Base-by-base conservation (phyloP, 1,284 basidiomycete genomes). In the Naganishia sp. region DNA sequence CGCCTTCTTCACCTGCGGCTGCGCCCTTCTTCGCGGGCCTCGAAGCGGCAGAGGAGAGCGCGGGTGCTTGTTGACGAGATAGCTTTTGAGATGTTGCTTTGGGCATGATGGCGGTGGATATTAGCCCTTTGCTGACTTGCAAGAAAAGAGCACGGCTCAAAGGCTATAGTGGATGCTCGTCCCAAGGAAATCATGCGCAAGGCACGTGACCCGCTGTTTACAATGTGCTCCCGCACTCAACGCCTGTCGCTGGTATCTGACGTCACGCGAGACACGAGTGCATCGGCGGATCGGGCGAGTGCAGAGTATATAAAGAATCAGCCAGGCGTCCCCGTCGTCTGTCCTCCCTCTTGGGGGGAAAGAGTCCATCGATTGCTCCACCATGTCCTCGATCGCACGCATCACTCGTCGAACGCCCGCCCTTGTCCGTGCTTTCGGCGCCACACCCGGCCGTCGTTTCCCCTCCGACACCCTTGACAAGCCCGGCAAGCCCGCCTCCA, bases 71-170 rank as follows among this genome's bases (percentile, higher is more conserved):
- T 31, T 63, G 46, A 23, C 66, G 53, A 33, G 86, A 86, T 73
- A 96, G 90, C 68, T 88, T 87, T 72, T 90, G 86, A 11, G 89
- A 88, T 0, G 90, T 94, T 68, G 92, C 95, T 76, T 92, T 87
- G 72, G 94, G 94, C 95, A 98, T 96, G 50, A 18, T 73, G 68
- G 49, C 39, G 59, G 0, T 48, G 57, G 6, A 10, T 6, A 15
- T 31, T n/a, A n/a, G n/a, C 25, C 31, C 15, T 0, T 3, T 5
- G 28, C 28, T 28, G 1, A 28, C 28, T 5, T 28, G 28, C 28
- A 28, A 28, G 28, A 5, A 28, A 28, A 28, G 28, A 28, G 28
- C 2, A 28, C 5, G 28, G 28, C 2, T 28, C 28, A 28, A 28
- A 28, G 28, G 45, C 57, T 49, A 39, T 39, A 39, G 36, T 39